Conservation (phyloP, 768 basidiomycete genomes). For the Cystoderma amianthinum region DNA sequence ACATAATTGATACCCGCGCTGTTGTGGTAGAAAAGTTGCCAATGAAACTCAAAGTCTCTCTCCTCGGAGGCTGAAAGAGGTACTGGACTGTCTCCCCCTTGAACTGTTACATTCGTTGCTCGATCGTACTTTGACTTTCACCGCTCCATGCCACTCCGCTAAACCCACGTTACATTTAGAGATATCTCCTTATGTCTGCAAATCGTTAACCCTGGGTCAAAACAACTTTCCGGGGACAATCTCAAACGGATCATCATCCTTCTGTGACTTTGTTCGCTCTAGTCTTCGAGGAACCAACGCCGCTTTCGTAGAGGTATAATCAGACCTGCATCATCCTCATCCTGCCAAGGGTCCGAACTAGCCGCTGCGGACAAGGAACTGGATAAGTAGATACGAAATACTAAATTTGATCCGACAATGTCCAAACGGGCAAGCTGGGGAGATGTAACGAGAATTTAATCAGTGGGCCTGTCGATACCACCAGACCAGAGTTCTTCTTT, state of each 20-base stretch:
- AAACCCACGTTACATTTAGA: not conserved
- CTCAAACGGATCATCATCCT: too few relatives aligned
- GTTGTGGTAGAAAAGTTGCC: not conserved
- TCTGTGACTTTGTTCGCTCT: too few relatives aligned
- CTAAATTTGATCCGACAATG: not conserved
- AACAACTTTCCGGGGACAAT: too few relatives aligned
- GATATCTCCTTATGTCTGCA: not conserved
- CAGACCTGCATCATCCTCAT: too few relatives aligned
- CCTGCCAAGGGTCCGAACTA: too few relatives aligned
- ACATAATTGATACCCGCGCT: not conserved
- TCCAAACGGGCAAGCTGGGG: not conserved
- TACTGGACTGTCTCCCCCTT: too few relatives aligned
- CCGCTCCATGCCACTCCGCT: too few relatives aligned
- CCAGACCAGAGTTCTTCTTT: not conserved
- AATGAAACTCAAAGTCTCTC: not conserved
- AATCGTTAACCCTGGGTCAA: not conserved
- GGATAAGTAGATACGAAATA: too few relatives aligned
- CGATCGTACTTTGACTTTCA: too few relatives aligned
- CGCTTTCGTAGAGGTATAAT: too few relatives aligned
- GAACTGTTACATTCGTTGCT: too few relatives aligned
- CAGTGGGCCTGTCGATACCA: not conserved
- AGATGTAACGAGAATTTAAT: not conserved
- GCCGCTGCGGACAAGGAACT: not conserved
- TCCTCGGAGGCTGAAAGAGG: not conserved
- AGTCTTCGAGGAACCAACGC: too few relatives aligned